Percentiles rank a stretch among this genome's conserved stretches.
phyloP scores from a whole-genome alignment of 768 basidiomycete genomes.

The Mycena kentingensis region DNA sequence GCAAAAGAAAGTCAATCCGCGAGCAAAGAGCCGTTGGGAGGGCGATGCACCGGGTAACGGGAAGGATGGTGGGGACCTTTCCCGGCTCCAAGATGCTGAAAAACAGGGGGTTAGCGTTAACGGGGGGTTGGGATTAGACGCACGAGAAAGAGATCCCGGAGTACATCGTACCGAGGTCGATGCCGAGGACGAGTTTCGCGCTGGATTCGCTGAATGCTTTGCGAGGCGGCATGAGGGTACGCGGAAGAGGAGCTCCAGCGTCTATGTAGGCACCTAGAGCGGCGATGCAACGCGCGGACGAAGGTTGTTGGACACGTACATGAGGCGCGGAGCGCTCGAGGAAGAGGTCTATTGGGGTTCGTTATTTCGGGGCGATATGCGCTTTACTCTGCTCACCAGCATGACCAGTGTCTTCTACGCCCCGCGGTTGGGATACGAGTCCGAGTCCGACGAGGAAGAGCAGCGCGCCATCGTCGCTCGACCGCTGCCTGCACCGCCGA shows the following conservation, averaged over 20 bases:
- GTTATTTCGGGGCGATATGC: no score
- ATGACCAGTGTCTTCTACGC: no score
- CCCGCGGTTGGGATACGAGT: no score
- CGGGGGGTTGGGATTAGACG: background rate
- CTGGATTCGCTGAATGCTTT: conserved; percentile 33
- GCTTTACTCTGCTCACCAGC: no score
- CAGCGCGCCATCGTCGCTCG: no score
- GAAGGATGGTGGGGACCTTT: conserved; percentile 6
- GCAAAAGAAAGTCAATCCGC: background rate
- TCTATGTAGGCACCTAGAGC: background rate
- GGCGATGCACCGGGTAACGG: conserved; percentile 10
- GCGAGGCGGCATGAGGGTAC: conserved; percentile 31
- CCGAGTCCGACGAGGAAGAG: no score
- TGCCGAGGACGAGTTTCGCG: conserved; percentile 39
- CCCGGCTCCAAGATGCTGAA: conserved; percentile 17
- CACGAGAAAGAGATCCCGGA: conserved; percentile 40
- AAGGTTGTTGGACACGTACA: background rate
- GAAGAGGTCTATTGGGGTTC: no score
- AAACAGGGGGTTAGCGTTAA: conserved; percentile 15
- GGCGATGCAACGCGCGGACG: background rate
- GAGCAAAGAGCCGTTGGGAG: background rate
- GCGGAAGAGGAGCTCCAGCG: background rate
- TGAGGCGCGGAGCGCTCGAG: no score
- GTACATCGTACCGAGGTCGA: conserved; percentile 45
- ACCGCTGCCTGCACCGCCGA: no score